Evolutionary conservation across 2,329 filamentous ascomycete species (phyloP).

Genomic region (Microthyrium microscopicum): DNA sequence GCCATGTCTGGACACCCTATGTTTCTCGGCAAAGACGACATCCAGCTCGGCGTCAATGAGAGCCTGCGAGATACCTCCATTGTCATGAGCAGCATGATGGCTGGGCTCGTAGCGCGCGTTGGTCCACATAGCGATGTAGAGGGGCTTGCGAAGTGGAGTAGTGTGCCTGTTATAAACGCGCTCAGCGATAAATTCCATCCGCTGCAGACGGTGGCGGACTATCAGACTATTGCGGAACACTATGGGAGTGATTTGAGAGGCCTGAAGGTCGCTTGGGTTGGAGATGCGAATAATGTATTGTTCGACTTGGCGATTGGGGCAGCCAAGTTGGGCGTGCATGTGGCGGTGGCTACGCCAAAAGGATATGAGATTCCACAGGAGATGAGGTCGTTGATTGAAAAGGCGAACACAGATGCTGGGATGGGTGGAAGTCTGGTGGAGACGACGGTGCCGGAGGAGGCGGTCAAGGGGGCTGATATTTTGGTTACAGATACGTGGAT

Average conservation of each 20-base stretch:
- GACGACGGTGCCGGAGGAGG: conserved; percentile 69
- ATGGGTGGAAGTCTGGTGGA: conserved; percentile 52
- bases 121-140: conserved; percentile 34
- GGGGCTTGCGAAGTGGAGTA: conserved; percentile 29
- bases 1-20: conserved; percentile 83
- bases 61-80: conserved; percentile 81
- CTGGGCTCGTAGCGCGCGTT: conserved; percentile 33
- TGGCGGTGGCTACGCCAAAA: conserved; percentile 71
- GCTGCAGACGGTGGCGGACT: conserved; percentile 86
- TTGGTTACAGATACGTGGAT: conserved; percentile 97
- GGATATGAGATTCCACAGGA: conserved; percentile 65
- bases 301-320: conserved; percentile 84
- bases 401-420: conserved; percentile 40
- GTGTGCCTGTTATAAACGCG: conserved; percentile 34
- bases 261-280: conserved; percentile 87
- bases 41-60: conserved; percentile 93
- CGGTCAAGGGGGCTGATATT: conserved; percentile 68
- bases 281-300: conserved; percentile 92
- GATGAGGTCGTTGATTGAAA: conserved; percentile 58
- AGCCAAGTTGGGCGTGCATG: conserved; percentile 70
- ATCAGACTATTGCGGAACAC: conserved; percentile 71
- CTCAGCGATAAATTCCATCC: conserved; percentile 87
- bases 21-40: conserved; percentile 92
- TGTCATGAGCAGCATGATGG: conserved; percentile 66
- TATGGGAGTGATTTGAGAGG: conserved; percentile 58